phyloP scores from a whole-genome alignment of 1,284 basidiomycete species.

The Tilletia indica region DNA sequence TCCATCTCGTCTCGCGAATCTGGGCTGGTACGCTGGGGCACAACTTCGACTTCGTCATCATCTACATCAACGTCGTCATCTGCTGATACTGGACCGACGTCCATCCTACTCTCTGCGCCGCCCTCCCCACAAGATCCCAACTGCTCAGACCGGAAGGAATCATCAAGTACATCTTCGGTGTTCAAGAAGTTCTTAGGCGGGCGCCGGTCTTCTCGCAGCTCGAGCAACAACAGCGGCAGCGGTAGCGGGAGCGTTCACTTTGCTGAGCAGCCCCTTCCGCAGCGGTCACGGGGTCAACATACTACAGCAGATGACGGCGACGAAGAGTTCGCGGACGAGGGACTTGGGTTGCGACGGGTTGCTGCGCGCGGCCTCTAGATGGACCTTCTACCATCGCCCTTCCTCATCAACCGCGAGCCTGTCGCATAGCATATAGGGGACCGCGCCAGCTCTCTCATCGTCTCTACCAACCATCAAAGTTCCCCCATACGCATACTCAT shows the following conservation, averaged over 20 bases:
- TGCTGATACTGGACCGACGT: not conserved
- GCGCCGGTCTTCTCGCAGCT: not conserved
- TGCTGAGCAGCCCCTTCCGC: not conserved
- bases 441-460: too few relatives aligned
- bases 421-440: too few relatives aligned
- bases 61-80: not conserved
- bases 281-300: not conserved
- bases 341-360: not conserved
- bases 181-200: not conserved
- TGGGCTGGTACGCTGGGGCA: not conserved
- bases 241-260: slow-evolving; percentile 2
- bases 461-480: not conserved
- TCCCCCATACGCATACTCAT: too few relatives aligned
- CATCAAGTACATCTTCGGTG: not conserved
- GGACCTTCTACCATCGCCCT: not conserved
- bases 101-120: not conserved
- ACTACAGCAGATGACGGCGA: not conserved
- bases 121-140: not conserved
- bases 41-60: not conserved
- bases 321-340: not conserved
- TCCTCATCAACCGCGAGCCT: too few relatives aligned
- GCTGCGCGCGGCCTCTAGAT: not conserved
- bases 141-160: not conserved
- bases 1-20: not conserved
- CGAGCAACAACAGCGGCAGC: not conserved